Evolutionary conservation across 371 early-diverging fungal genomes (phyloP).

Genomic region (Synchytrium microbalum): DNA sequence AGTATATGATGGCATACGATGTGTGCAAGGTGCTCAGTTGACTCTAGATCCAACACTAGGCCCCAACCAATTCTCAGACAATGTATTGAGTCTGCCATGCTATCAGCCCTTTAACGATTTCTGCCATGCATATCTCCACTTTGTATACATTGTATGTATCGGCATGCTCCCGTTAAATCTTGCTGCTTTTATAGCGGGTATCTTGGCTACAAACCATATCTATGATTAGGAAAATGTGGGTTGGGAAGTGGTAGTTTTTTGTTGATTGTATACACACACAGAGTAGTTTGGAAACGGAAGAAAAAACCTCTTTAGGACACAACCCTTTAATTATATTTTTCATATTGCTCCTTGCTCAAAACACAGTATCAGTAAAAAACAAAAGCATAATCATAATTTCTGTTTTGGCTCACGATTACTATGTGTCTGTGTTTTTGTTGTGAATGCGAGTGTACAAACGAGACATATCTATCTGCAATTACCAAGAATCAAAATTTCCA

Average conservation of each 20-base stretch:
- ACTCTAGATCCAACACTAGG: neutral
- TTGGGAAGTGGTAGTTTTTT: too few species aligned
- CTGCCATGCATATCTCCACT: slow-evolving; percentile 4
- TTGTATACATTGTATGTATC: slow-evolving; percentile 12
- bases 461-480: too few species aligned
- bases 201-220: slow-evolving; percentile 19
- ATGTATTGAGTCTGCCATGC: neutral
- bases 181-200: slow-evolving; percentile 14
- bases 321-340: too few species aligned
- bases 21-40: neutral
- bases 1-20: neutral
- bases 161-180: slow-evolving; percentile 10
- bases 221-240: slow-evolving; percentile 14
- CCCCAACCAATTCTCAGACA: neutral
- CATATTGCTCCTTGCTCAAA: too few species aligned
- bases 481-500: neutral
- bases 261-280: too few species aligned
- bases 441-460: too few species aligned
- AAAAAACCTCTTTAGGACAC: too few species aligned
- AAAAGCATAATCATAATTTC: too few species aligned
- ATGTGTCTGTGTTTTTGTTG: too few species aligned
- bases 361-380: too few species aligned
- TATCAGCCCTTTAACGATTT: slow-evolving; percentile 10
- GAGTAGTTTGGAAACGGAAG: too few species aligned
- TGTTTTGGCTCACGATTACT: too few species aligned